Evolutionary conservation across 208 protist species (phyloP).

Genomic region (Acanthamoeba royreba): DNA sequence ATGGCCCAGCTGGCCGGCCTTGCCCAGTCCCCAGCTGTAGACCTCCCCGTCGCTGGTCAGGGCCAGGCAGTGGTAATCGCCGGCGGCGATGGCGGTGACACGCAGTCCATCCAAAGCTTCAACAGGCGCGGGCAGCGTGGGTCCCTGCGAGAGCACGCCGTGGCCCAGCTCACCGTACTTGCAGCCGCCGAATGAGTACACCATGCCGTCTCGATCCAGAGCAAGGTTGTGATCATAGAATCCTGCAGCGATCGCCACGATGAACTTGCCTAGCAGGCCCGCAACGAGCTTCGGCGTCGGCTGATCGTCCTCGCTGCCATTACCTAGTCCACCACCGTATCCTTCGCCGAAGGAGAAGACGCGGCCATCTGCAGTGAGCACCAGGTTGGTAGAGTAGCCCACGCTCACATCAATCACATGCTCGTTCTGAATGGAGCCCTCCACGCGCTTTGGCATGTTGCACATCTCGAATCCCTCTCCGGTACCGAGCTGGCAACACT

Average conservation of each 20-base stretch:
- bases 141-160: not conserved
- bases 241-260: not conserved
- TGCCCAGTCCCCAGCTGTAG: not conserved
- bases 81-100: not conserved
- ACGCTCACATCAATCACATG: constrained; percentile 19
- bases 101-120: not conserved
- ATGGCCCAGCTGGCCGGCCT: constrained; percentile 39
- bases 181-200: not conserved
- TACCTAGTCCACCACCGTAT: constrained; percentile 2
- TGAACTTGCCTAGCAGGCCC: not conserved
- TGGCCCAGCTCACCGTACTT: constrained; percentile 10
- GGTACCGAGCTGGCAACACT: not conserved
- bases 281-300: not conserved
- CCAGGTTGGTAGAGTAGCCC: constrained; percentile 21
- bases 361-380: not conserved
- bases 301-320: constrained; percentile 23
- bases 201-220: not conserved
- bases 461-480: not conserved
- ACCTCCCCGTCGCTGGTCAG: not conserved
- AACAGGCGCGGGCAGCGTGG: not conserved
- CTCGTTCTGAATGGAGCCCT: constrained; percentile 45
- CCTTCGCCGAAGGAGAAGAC: constrained; percentile 23
- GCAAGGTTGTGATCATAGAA: not conserved
- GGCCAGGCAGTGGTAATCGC: not conserved
- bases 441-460: constrained; percentile 9